These are phyloP conservation scores for Cystoderma amianthinum DNA, from an alignment of 768 basidiomycete species.

Conservation along the genomic window DNA sequence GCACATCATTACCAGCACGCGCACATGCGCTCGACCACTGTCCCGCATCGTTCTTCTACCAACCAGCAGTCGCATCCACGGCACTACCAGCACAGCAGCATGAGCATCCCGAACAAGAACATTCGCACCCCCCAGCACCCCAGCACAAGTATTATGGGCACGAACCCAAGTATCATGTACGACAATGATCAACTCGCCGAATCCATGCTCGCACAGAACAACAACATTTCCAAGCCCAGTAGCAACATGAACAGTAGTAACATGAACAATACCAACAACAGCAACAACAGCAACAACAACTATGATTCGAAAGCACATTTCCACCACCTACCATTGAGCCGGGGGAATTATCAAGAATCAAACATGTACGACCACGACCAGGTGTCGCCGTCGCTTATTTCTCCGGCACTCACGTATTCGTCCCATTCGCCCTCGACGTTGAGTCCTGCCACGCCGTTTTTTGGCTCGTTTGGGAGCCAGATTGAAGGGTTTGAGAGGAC, in stretches of 20 bases:
- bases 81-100: slow-evolving; percentile 41
- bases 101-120: slow-evolving; percentile 30
- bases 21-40: slow-evolving; percentile 38
- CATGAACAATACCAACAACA: slow-evolving; percentile 11
- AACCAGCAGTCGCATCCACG: slow-evolving; percentile 20
- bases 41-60: slow-evolving; percentile 31
- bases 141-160: slow-evolving; percentile 5
- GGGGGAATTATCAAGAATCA: slow-evolving; percentile 4
- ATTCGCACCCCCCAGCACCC: slow-evolving; percentile 25
- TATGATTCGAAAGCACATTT: slow-evolving; percentile 3
- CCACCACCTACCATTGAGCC: not conserved
- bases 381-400: slow-evolving; percentile 49
- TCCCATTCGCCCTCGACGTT: slow-evolving; percentile 57
- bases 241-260: slow-evolving; percentile 13
- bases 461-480: slow-evolving; percentile 45
- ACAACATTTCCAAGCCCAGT: slow-evolving; percentile 12
- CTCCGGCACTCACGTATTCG: slow-evolving; percentile 66
- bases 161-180: slow-evolving; percentile 8
- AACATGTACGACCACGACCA: slow-evolving; percentile 17
- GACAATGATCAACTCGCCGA: slow-evolving; percentile 1
- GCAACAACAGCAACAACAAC: slow-evolving; percentile 16
- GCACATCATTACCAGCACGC: slow-evolving; percentile 19
- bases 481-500: slow-evolving; percentile 22
- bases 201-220: not conserved
- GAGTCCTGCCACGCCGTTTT: slow-evolving; percentile 69